Percentiles rank a stretch among this genome's conserved stretches.
These are phyloP conservation scores for Cotoneaster glaucophyllus DNA, from an alignment of 306 rosid species.

Conservation along the genomic window DNA sequence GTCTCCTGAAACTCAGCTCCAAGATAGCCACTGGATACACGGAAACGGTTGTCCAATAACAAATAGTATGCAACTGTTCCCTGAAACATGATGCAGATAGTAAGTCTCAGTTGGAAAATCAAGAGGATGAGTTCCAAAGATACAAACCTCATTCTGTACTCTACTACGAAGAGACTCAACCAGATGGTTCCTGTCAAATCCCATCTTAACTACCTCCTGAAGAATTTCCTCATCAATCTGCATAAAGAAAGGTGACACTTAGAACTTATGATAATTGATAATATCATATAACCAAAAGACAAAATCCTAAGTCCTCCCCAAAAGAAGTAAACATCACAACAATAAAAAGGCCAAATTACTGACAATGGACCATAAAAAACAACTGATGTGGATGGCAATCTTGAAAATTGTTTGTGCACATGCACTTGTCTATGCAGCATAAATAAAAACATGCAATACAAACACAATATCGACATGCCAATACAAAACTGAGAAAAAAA, in stretches of 20 bases:
- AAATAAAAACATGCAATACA: not conserved
- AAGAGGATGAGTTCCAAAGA: slow-evolving; percentile 13
- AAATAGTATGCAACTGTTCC: slow-evolving; percentile 89
- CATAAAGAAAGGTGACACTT: slow-evolving; percentile 22
- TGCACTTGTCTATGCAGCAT: not conserved
- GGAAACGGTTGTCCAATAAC: slow-evolving; percentile 70
- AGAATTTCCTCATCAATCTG: slow-evolving; percentile 91
- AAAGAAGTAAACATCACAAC: not conserved
- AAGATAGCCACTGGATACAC: slow-evolving; percentile 84
- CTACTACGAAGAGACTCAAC: slow-evolving; percentile 74
- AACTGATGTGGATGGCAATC: not conserved
- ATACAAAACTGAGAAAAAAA: not conserved
- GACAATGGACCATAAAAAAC: not conserved
- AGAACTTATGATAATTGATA: not conserved
- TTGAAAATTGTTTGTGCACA: not conserved
- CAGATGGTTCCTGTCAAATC: slow-evolving; percentile 67
- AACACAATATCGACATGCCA: not conserved
- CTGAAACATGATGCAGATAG: slow-evolving; percentile 41
- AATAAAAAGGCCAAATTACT: not conserved
- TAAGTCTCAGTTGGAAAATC: slow-evolving; percentile 15
- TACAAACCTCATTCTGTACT: slow-evolving; percentile 70
- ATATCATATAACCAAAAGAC: not conserved
- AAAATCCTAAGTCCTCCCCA: not conserved
- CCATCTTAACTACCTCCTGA: slow-evolving; percentile 73
- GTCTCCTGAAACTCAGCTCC: slow-evolving; percentile 92